Base-by-base conservation (phyloP, 2,329 filamentous ascomycete genomes). In the Pseudogymnoascus sp. region DNA sequence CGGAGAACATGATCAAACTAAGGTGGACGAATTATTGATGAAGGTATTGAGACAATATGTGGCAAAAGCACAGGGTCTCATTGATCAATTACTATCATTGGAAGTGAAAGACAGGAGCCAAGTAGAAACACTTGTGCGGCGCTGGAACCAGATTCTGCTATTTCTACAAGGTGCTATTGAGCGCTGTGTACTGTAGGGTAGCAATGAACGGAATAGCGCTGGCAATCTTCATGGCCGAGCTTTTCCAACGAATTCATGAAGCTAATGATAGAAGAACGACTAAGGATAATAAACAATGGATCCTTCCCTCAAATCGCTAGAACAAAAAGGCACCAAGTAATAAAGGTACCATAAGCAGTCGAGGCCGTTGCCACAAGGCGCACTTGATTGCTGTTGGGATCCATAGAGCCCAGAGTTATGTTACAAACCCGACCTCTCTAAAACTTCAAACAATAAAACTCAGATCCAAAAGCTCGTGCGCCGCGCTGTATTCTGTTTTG, bases 1-100 rank as follows among this genome's bases (percentile, higher is more conserved):
- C 60, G 80, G 78, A 3, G 75, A 77, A 65, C 70, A 66, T 11
- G 77, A 80, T 62, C 75, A 79, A 66, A 67, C 33, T 6, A 69
- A 70, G 28, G 78, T 79, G 1, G 72, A 80, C 65, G 25, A 64
- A 11, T 23, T 78, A 59, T 66, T 84, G 21, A 61, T 72, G 0
- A 69, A 70, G 21, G 59, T 69, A 3, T 62, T 73, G 25, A 64
- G 59, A n/a, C n/a, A 42, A 6, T 60, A 59, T 16, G 28, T 47
- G 60, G 56, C 16, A 40, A 40, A 33, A 14, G 60, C 47, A 21
- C 7, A 59, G 21, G 14, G 40, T 11, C 10, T 53, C 16, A 59
- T 42, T 59, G 65, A 42, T 2, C 33, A 37, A 8, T 50, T 47
- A 31, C 21, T 33, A 8, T 38, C 59, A 18, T 16, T 62, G 12